These are phyloP conservation scores for Oryza coarctata DNA, from an alignment of 176 grass and related monocot genomes.

Conservation along the genomic window DNA sequence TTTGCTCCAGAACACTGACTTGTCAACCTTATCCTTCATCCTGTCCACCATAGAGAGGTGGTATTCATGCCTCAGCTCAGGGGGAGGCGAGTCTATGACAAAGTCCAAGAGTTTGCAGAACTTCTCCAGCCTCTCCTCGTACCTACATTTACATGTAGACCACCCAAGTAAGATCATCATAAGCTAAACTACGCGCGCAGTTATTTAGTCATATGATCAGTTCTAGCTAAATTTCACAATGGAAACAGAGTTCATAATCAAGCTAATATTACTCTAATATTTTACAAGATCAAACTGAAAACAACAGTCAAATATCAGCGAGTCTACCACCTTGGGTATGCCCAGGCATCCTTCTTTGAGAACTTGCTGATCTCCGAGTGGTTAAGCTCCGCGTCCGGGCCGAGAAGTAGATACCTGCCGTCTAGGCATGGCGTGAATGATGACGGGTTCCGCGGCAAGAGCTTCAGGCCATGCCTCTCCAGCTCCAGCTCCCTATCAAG, in stretches of 20 bases:
- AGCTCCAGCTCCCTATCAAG: slow-evolving; percentile 74
- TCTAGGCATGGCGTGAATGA: slow-evolving; percentile 92
- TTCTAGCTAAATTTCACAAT: background rate
- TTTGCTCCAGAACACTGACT: slow-evolving; percentile 75
- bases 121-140: slow-evolving; percentile 74
- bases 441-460: slow-evolving; percentile 73
- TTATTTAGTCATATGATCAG: background rate
- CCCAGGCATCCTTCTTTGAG: slow-evolving; percentile 73
- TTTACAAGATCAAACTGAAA: background rate
- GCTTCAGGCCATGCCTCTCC: slow-evolving; percentile 83
- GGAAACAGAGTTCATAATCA: background rate
- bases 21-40: slow-evolving; percentile 79
- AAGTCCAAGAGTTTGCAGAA: slow-evolving; percentile 97
- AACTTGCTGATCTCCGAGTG: slow-evolving; percentile 87
- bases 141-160: slow-evolving; percentile 45
- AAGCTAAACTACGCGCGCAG: background rate
- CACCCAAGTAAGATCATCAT: background rate
- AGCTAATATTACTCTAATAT: background rate
- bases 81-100: slow-evolving; percentile 73
- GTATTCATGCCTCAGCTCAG: slow-evolving; percentile 58
- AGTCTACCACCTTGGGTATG: slow-evolving; percentile 62
- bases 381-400: slow-evolving; percentile 72
- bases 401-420: slow-evolving; percentile 71
- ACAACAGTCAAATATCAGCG: background rate
- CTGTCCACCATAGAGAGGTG: slow-evolving; percentile 49